These are phyloP conservation scores for Fomitopsis pulvina DNA, from an alignment of 768 basidiomycete genomes.

Conservation along the genomic window DNA sequence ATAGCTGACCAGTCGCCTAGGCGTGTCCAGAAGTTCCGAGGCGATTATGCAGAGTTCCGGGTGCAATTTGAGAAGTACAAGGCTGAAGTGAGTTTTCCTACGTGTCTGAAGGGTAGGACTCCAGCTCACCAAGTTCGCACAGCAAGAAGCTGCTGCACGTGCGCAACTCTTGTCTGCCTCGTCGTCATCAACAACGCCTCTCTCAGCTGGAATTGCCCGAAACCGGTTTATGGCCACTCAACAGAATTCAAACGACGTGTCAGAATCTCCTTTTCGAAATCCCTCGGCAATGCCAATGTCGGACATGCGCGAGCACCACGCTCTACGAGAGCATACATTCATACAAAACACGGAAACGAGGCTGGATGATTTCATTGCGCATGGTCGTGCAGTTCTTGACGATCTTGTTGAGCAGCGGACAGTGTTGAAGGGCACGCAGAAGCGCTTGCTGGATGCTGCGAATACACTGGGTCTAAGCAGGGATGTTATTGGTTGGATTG, in stretches of 20 bases:
- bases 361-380: slow-evolving; percentile 87
- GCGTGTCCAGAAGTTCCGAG: slow-evolving; percentile 87
- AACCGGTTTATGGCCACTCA: slow-evolving; percentile 47
- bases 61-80: slow-evolving; percentile 79
- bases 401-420: slow-evolving; percentile 90
- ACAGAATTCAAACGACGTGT: slow-evolving; percentile 32
- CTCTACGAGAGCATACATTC: slow-evolving; percentile 85
- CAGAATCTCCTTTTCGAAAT: slow-evolving; percentile 83
- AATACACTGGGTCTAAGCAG: slow-evolving; percentile 92
- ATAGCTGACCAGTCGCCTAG: slow-evolving; percentile 31
- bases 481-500: slow-evolving; percentile 96
- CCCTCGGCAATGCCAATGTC: slow-evolving; percentile 46
- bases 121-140: no score
- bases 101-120: no score
- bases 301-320: slow-evolving; percentile 64
- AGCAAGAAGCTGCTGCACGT: slow-evolving; percentile 58
- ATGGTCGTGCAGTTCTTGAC: slow-evolving; percentile 87
- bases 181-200: slow-evolving; percentile 30
- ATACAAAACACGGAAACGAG: slow-evolving; percentile 74
- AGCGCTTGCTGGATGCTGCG: slow-evolving; percentile 79
- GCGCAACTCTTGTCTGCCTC: slow-evolving; percentile 54
- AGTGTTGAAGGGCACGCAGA: slow-evolving; percentile 92
- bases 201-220: slow-evolving; percentile 50
- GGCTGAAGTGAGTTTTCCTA: slow-evolving; percentile 38
- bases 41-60: slow-evolving; percentile 80